Base-by-base conservation (phyloP, 2,329 filamentous ascomycete genomes). In the Ophiostoma angusticollis region DNA sequence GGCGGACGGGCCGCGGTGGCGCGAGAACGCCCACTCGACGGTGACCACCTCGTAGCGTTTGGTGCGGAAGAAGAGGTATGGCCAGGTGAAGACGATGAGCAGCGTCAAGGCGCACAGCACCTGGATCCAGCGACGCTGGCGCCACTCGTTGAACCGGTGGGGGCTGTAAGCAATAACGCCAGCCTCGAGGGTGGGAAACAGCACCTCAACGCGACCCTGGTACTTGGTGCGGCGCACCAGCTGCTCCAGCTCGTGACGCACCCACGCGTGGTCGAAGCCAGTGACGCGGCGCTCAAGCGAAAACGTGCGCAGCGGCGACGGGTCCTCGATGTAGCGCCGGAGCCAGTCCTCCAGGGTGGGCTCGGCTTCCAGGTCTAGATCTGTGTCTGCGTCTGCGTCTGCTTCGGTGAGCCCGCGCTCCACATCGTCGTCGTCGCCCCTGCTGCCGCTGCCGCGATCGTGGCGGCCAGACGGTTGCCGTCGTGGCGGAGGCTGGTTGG, bases 41-140 rank as follows among this genome's bases (percentile, higher is more conserved):
- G 64, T 61, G 3, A 74, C 67, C 3, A 82, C 75, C 46, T 78
- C 69, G 59, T 78, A 86, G 35, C 72, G 65, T 52, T 72, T 74
- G 2, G 81, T 86, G 14, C 68, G 58, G 52, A 84, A 67, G 58
- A 73, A 78, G 11, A 86, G 64, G 41, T 72, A 69, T 0, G 81
- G 81, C 81, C 81, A 86, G 3, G 71, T 63, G 48, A 86, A 64
- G 41, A 86, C 51, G 67, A 80, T 80, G 11, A 81, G 56, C 43
- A 84, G 73, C 0, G 75, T 75, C 6, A 82, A 54, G 52, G 72
- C 75, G 59, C 78, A 83, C 9, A 83, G 31, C 64, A 72, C 72
- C 30, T 68, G 61, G 31, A 84, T 62, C 75, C 76, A 84, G 6
- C 53, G 54, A 1, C 67, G 77, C 32, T 76, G 60, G 1, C 82